Base-by-base conservation (phyloP, 2,329 filamentous ascomycete genomes). In the Talaromyces sp. region DNA sequence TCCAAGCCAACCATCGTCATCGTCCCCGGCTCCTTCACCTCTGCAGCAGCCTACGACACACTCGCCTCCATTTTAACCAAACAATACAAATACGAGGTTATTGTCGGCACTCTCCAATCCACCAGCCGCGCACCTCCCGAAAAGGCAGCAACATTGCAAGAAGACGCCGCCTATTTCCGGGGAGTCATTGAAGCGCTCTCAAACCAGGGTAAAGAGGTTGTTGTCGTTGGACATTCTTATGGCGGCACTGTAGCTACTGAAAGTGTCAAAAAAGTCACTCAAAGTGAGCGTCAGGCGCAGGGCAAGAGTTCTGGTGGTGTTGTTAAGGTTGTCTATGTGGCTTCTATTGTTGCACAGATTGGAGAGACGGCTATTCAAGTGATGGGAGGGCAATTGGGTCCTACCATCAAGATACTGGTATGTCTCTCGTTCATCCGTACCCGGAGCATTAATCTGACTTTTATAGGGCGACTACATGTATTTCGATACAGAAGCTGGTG, bases 161-260 rank as follows among this genome's bases (percentile, higher is more conserved):
- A 75, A 57, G 76, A 79, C 60, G 76, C 74, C 1, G 68, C 70
- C 3, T 69, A 69, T 56, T 72, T 79, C 33, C 69, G 69, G 39
- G 62, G 62, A 3, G 70, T 68, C 0, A 63, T 80, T 5, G 66
- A 71, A 41, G 58, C 67, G n/a, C 72, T 80, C 8, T 67, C 72
- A 4, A 63, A 69, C 52, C 62, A 69, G 16, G 63, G 63, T 3
- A 66, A 68, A 19, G 60, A 73, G 37, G 69, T 75, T 22, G 57
- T 74, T 16, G 31, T 75, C 3, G 22, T 71, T 8, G 60, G 69
- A 0, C 73, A 75, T 66, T 74, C 73, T 1, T 75, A 74, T 60
- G 70, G 71, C 11, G 73, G 74, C 3, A 56, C 71, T 1, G 68
- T 71, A 9, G 70, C 69, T 19, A 69, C 67, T 31, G 66, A 72